Evolutionary conservation across 2,329 filamentous ascomycete genomes (phyloP).

Genomic region (Calonectria hawksworthii): DNA sequence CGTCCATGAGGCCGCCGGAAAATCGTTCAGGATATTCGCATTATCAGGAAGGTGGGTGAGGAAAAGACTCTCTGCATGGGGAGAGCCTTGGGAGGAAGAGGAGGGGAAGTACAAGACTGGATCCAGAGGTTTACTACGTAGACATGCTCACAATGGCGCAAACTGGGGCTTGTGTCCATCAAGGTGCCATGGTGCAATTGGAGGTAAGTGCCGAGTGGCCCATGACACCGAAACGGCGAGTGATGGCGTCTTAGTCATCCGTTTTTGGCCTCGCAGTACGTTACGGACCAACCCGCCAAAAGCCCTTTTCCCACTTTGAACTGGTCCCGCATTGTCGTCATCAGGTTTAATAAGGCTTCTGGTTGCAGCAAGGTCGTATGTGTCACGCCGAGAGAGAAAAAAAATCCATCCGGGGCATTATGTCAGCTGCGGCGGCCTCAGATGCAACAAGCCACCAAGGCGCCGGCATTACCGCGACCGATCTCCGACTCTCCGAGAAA

Average conservation of each 20-base stretch:
- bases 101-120: conserved; percentile 6
- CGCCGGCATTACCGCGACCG: conserved; percentile 20
- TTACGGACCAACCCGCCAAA: neutral
- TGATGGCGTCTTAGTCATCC: conserved; percentile 13
- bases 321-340: conserved; percentile 20
- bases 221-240: neutral
- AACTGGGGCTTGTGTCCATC: conserved; percentile 43
- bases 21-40: conserved; percentile 26
- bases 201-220: neutral
- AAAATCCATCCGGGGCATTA: neutral
- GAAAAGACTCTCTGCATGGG: conserved; percentile 7
- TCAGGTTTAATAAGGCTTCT: conserved; percentile 6
- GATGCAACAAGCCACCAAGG: neutral
- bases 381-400: conserved; percentile 19
- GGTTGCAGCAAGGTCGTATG: neutral
- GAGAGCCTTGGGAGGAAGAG: conserved; percentile 11
- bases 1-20: conserved; percentile 43
- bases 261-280: neutral
- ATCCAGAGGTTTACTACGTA: conserved; percentile 21
- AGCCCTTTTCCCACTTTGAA: neutral
- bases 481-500: conserved; percentile 26
- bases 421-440: conserved; percentile 6
- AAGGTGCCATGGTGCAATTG: conserved; percentile 43
- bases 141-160: neutral
- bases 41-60: conserved; percentile 16